A percentile compares a stretch with the other conserved stretches of the same genome.
These are phyloP conservation scores for Rhizopus arrhizus DNA, from an alignment of 371 early-diverging fungal genomes.

Conservation along the genomic window DNA sequence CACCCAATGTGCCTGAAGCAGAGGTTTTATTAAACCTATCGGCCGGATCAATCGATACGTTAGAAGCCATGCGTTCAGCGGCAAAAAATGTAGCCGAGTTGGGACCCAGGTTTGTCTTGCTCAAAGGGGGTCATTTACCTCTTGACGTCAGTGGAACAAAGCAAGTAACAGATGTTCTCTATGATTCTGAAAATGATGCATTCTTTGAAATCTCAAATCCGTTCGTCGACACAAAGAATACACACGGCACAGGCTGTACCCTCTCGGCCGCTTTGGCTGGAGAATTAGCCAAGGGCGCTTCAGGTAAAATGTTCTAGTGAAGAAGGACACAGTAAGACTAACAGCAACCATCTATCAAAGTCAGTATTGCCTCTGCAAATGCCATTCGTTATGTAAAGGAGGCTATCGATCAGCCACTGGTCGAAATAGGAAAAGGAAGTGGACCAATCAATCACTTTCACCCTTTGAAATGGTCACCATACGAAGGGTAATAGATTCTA, in stretches of 20 bases:
- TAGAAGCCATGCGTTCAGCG: conserved; percentile 58
- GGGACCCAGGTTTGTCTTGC: conserved; percentile 62
- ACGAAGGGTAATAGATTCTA: conserved; percentile 44
- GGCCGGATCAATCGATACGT: conserved; percentile 41
- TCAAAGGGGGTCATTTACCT: conserved; percentile 86
- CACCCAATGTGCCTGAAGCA: conserved; percentile 86
- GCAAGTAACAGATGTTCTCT: conserved; percentile 68
- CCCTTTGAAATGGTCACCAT: conserved; percentile 50
- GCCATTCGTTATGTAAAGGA: conserved; percentile 61
- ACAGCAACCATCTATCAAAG: conserved; percentile 26
- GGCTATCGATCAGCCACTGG: conserved; percentile 57
- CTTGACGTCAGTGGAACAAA: conserved; percentile 22
- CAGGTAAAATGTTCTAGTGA: conserved; percentile 34
- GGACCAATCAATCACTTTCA: conserved; percentile 81
- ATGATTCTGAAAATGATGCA: conserved; percentile 39
- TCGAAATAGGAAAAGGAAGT: conserved; percentile 63
- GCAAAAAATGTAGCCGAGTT: conserved; percentile 51
- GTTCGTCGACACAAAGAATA: conserved; percentile 66
- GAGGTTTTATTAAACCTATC: conserved; percentile 53
- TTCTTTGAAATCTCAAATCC: conserved; percentile 56
- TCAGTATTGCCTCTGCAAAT: conserved; percentile 41
- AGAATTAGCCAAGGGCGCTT: conserved; percentile 61
- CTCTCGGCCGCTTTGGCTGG: conserved; percentile 81
- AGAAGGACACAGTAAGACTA: neutral
- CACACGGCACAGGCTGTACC: conserved; percentile 90